Conservation (phyloP, 306 rosid species). For the Gynostemma pentaphyllum region DNA sequence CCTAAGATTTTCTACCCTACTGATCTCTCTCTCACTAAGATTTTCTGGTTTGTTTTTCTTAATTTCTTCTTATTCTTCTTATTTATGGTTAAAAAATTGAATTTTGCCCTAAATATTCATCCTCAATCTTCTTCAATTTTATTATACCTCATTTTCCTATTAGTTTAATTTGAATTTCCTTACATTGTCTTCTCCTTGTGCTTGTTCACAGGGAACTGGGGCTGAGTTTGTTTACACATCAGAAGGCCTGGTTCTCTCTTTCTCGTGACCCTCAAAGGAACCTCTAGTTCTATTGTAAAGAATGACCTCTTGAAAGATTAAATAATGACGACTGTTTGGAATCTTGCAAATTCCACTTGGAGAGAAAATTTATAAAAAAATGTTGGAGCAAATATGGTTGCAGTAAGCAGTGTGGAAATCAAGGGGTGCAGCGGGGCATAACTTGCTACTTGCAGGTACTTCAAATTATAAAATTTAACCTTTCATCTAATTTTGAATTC, state of each 20-base stretch:
- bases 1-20: no score
- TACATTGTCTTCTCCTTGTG: conserved; percentile 35
- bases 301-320: conserved; percentile 59
- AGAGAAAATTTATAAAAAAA: conserved; percentile 63
- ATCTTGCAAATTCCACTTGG: conserved; percentile 79
- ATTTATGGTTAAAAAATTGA: no score
- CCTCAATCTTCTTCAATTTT: no score
- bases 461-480: no score
- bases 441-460: conserved; percentile 66
- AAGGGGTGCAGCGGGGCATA: no score
- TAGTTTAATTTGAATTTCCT: no score
- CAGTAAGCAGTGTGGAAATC: conserved; percentile 55
- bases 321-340: conserved; percentile 51
- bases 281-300: conserved; percentile 38
- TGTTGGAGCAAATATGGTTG: conserved; percentile 93
- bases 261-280: conserved; percentile 30
- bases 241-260: conserved; percentile 46
- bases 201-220: conserved; percentile 45
- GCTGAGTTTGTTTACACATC: conserved; percentile 56
- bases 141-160: no score
- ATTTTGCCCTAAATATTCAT: no score
- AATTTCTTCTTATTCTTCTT: no score
- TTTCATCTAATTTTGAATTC: no score
- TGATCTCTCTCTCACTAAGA: no score
- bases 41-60: no score